These are phyloP conservation scores for Helianthus tuberosus DNA, from an alignment of 129 eudicot genomes.

Conservation along the genomic window DNA sequence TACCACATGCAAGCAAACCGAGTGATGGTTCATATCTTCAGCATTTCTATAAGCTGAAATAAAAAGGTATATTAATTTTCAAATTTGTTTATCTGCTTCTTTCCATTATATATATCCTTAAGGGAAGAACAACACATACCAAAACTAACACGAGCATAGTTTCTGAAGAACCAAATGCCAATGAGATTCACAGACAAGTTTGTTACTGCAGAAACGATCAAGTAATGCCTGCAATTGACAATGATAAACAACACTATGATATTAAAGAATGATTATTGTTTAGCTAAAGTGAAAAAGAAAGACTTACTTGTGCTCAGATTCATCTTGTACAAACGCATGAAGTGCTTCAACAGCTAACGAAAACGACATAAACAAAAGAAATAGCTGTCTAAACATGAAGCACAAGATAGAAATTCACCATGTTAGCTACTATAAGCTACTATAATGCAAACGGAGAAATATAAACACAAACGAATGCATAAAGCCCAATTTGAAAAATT, in stretches of 20 bases:
- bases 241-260: conserved; percentile 11
- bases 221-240: conserved; percentile 70
- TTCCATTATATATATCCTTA: conserved; percentile 1
- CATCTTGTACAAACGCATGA: conserved; percentile 98
- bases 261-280: not conserved
- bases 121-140: conserved; percentile 47
- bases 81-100: conserved; percentile 1
- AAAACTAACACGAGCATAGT: conserved; percentile 85
- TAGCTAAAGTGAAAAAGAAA: not conserved
- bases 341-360: conserved; percentile 98
- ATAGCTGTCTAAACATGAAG: conserved; percentile 95
- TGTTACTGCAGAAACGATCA: conserved; percentile 84
- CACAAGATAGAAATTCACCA: conserved; percentile 35
- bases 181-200: conserved; percentile 93
- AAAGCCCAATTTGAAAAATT: conserved; percentile 2
- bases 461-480: conserved; percentile 10
- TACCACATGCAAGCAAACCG: conserved; percentile 93
- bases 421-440: conserved; percentile 46
- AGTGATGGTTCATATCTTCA: conserved; percentile 98
- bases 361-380: conserved; percentile 96
- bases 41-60: conserved; percentile 84
- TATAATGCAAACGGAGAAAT: conserved; percentile 17
- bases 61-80: not conserved
- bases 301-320: conserved; percentile 98
- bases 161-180: conserved; percentile 99